Evolutionary conservation across 148 eudicot species (phyloP).

Genomic region (Camellia lanceoleosa): DNA sequence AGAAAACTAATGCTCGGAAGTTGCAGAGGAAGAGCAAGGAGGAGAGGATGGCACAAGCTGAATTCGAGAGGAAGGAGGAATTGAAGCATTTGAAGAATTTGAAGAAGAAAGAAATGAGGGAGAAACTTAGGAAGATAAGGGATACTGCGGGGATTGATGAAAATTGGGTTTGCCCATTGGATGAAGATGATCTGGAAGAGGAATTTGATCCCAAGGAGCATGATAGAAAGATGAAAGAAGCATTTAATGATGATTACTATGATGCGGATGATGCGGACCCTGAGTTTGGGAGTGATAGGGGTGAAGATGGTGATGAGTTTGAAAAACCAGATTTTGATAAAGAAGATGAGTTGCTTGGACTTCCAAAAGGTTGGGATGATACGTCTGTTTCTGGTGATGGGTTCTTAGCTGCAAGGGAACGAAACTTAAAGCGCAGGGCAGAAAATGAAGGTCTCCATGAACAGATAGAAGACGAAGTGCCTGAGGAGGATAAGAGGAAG

Average conservation of each 20-base stretch:
- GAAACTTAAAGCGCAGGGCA: conserved; percentile 33
- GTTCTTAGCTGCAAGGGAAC: conserved; percentile 51
- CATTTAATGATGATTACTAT: conserved; percentile 67
- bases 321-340: conserved; percentile 85
- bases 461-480: conserved; percentile 20
- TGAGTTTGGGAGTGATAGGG: conserved; percentile 52
- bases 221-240: conserved; percentile 72
- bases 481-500: conserved; percentile 47
- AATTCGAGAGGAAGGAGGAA: conserved; percentile 75
- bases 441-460: conserved; percentile 21
- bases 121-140: conserved; percentile 63
- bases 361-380: conserved; percentile 73
- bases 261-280: conserved; percentile 75
- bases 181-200: conserved; percentile 75
- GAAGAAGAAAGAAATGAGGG: conserved; percentile 84
- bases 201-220: conserved; percentile 83
- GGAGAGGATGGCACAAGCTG: conserved; percentile 74
- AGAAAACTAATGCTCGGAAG: conserved; percentile 74
- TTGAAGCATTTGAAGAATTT: conserved; percentile 87
- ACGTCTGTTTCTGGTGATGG: conserved; percentile 52
- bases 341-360: conserved; percentile 90
- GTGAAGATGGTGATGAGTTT: conserved; percentile 49
- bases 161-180: conserved; percentile 35
- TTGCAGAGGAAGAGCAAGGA: conserved; percentile 79
- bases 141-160: conserved; percentile 64